Percentiles rank a stretch among this genome's conserved stretches.
Conservation (phyloP, 257 asterid species). For the Gardenia jasminoides region DNA sequence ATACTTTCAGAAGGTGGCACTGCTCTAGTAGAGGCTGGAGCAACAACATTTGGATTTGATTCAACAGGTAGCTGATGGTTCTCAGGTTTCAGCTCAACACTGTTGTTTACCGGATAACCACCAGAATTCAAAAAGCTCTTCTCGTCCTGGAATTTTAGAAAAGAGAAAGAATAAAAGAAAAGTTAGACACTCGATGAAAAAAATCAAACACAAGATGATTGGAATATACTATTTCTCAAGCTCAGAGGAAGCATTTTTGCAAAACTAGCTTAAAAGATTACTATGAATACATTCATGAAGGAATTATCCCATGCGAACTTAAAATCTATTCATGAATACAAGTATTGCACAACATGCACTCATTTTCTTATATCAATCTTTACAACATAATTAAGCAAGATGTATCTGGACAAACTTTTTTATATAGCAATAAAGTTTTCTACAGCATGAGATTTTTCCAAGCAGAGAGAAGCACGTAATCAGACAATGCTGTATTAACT, state of each 20-base stretch:
- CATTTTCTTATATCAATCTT: neutral
- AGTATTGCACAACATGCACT: neutral
- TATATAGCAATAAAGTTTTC: neutral
- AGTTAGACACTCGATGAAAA: neutral
- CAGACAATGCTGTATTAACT: slow-evolving; percentile 10
- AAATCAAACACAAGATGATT: slow-evolving; percentile 4
- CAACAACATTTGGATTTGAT: slow-evolving; percentile 45
- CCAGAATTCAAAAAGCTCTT: slow-evolving; percentile 41
- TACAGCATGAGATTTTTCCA: slow-evolving; percentile 1
- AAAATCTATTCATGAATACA: neutral
- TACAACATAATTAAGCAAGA: neutral
- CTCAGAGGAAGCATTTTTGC: neutral
- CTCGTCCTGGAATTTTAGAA: slow-evolving; percentile 54
- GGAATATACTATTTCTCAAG: neutral
- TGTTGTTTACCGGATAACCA: slow-evolving; percentile 40
- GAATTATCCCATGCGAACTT: too few species aligned
- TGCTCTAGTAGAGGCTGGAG: slow-evolving; percentile 47
- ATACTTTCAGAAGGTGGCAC: slow-evolving; percentile 70
- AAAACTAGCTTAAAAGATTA: neutral
- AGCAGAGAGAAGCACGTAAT: slow-evolving; percentile 13
- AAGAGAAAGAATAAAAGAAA: slow-evolving; percentile 6
- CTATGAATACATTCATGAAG: neutral
- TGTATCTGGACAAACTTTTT: neutral
- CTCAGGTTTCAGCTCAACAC: slow-evolving; percentile 57
- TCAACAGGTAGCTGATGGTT: slow-evolving; percentile 46